Conservation (phyloP, 139 green algal genomes). For the Penium margaritaceum region DNA sequence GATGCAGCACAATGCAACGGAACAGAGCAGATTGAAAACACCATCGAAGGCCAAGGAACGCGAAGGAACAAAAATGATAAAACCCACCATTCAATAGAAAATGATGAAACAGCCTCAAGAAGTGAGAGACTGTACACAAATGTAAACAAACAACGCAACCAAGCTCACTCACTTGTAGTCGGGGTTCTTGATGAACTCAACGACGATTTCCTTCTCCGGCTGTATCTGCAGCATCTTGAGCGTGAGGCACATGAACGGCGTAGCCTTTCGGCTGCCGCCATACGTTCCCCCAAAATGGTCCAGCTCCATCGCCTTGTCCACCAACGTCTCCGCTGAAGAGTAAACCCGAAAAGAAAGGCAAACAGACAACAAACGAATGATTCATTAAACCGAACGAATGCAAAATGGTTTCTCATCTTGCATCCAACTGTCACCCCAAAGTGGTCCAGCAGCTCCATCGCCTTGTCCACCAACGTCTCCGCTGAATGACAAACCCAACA, state of each 20-base stretch:
- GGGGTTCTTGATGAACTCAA: conserved; percentile 96
- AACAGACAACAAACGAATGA: not conserved
- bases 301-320: conserved; percentile 88
- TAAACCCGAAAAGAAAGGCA: not conserved
- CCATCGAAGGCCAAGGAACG: too few relatives aligned
- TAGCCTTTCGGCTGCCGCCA: conserved; percentile 72
- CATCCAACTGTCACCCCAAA: too few relatives aligned
- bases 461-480: conserved; percentile 88
- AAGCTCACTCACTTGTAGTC: conserved; percentile 91
- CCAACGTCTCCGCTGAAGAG: conserved; percentile 77
- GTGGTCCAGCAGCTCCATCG: conserved; percentile 73
- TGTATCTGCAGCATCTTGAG: conserved; percentile 98
- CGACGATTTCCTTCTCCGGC: conserved; percentile 90
- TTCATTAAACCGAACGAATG: too few relatives aligned
- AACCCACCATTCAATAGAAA: too few relatives aligned
- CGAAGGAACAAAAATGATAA: too few relatives aligned
- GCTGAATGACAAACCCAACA: conserved; percentile 54
- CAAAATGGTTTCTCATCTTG: too few relatives aligned
- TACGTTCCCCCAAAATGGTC: conserved; percentile 71
- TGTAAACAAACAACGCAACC: too few relatives aligned
- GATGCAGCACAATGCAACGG: too few relatives aligned
- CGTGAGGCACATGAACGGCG: conserved; percentile 87
- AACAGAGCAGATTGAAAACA: too few relatives aligned
- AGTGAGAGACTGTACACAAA: too few relatives aligned
- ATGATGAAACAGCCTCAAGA: too few relatives aligned